A percentile compares a stretch with the other conserved stretches of the same genome.
Conservation (phyloP, 106 monocot genomes). For the Allium sativum region DNA sequence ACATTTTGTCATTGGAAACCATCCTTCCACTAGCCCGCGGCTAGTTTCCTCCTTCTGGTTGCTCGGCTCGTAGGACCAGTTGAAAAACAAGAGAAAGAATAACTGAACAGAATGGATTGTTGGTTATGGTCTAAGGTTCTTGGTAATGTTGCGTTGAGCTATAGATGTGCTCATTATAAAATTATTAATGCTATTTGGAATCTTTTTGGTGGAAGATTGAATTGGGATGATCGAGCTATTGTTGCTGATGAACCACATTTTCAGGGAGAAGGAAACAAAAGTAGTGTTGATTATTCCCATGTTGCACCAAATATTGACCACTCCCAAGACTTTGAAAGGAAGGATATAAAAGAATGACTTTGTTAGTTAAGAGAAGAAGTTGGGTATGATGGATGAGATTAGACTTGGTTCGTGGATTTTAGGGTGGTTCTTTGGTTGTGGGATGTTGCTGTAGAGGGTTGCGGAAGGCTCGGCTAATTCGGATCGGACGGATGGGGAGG, state of each 20-base stretch:
- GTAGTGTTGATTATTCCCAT: conserved; percentile 92
- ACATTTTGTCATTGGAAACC: too few species aligned
- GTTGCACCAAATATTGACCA: conserved; percentile 99
- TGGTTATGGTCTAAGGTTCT: too few species aligned
- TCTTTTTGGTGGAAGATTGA: conserved; percentile 79
- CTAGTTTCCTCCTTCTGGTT: too few species aligned
- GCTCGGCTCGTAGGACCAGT: too few species aligned
- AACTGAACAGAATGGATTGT: too few species aligned
- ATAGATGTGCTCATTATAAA: conserved; percentile 77
- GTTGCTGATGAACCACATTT: conserved; percentile 98
- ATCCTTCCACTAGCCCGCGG: too few species aligned
- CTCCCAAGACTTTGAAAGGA: conserved; percentile 96
- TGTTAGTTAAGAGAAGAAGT: conserved; percentile 86
- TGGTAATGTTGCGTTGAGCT: conserved; percentile 90
- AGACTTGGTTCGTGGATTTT: conserved; percentile 91
- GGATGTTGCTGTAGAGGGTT: too few species aligned
- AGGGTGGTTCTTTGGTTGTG: too few species aligned
- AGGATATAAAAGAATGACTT: conserved; percentile 92
- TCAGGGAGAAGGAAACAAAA: conserved; percentile 92
- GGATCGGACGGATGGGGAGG: too few species aligned
- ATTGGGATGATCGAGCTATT: conserved; percentile 90
- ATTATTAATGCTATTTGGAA: conserved; percentile 89
- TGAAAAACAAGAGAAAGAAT: too few species aligned
- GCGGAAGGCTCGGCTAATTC: too few species aligned
- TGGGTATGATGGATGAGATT: conserved; percentile 96